Conservation (phyloP, 768 basidiomycete genomes). For the Macrolepiota dolichaula region DNA sequence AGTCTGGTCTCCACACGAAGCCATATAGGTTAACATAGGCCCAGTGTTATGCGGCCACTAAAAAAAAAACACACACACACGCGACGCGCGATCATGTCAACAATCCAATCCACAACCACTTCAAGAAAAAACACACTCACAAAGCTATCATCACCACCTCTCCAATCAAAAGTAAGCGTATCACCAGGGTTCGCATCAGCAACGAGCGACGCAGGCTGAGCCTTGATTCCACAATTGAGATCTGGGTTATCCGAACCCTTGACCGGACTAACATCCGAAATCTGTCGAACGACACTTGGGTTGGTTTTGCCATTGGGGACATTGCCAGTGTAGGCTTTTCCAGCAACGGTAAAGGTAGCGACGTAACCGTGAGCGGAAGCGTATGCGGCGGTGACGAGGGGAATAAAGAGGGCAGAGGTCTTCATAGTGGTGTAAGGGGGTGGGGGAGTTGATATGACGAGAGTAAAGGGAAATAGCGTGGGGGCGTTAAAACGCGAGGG, state of each 20-base stretch:
- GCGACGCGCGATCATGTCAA: background rate
- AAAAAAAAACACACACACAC: background rate
- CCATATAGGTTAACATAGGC: constrained; percentile 74
- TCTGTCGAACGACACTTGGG: constrained; percentile 38
- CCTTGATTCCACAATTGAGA: constrained; percentile 58
- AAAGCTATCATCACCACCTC: constrained; percentile 35
- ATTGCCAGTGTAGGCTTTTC: constrained; percentile 32
- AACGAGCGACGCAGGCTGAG: constrained; percentile 45
- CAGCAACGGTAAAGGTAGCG: constrained; percentile 33
- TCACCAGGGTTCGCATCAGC: constrained; percentile 61
- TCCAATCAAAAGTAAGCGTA: constrained; percentile 53
- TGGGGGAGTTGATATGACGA: background rate
- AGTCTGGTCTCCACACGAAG: constrained; percentile 50
- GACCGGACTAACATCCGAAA: constrained; percentile 34
- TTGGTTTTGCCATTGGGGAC: constrained; percentile 15
- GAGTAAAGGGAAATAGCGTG: background rate
- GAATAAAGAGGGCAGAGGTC: constrained; percentile 25
- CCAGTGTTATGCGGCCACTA: constrained; percentile 58
- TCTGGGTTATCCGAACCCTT: constrained; percentile 54
- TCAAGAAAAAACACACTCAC: constrained; percentile 22
- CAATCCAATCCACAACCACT: background rate
- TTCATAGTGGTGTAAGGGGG: constrained; percentile 20
- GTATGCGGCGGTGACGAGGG: constrained; percentile 30
- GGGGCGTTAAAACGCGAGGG: background rate
- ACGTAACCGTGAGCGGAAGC: constrained; percentile 47